These are phyloP conservation scores for Xylaria polymorpha DNA, from an alignment of 2,329 filamentous ascomycete species.

Conservation along the genomic window DNA sequence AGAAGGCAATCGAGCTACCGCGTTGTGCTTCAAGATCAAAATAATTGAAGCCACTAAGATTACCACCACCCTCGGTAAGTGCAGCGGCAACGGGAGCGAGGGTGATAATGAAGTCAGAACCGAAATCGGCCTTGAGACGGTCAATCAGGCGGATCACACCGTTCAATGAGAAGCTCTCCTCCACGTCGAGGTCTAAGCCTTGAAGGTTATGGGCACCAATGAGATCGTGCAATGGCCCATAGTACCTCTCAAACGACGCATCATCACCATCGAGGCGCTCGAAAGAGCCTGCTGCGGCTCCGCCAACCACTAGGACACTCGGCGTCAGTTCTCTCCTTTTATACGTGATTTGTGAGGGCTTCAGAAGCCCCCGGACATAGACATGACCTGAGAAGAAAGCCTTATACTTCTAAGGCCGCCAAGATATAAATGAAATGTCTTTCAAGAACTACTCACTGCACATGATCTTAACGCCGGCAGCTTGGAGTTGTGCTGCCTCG, in stretches of 20 bases:
- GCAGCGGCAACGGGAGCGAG: constrained; percentile 85
- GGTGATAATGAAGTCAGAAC: constrained; percentile 77
- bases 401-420: neutral
- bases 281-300: constrained; percentile 68
- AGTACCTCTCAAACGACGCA: constrained; percentile 74
- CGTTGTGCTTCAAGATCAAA: constrained; percentile 75
- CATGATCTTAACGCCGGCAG: constrained; percentile 80
- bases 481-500: constrained; percentile 78
- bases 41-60: constrained; percentile 87
- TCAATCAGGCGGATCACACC: constrained; percentile 76
- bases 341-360: neutral
- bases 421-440: neutral
- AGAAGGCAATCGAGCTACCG: constrained; percentile 79
- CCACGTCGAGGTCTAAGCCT: constrained; percentile 82
- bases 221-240: constrained; percentile 73
- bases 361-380: neutral
- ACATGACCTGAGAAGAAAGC: neutral
- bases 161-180: constrained; percentile 76
- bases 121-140: constrained; percentile 75
- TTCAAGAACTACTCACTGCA: constrained; percentile 58
- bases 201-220: constrained; percentile 71
- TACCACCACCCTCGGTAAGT: constrained; percentile 63
- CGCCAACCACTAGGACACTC: constrained; percentile 29
- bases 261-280: constrained; percentile 65
- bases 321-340: neutral